Conservation (phyloP, 2,329 filamentous ascomycete species). For the Bipolaris victoriae region DNA sequence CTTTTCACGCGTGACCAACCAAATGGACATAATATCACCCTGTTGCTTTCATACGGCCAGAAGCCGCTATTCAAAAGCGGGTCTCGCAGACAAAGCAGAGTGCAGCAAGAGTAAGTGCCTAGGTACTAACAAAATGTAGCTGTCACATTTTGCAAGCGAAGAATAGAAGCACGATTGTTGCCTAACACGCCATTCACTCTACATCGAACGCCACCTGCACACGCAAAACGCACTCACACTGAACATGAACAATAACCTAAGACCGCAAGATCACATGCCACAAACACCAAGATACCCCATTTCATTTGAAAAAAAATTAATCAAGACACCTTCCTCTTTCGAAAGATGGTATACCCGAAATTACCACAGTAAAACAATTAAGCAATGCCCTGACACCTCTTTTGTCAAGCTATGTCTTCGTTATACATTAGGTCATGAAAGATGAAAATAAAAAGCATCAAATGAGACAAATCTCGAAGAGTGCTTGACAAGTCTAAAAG, state of each 20-base stretch:
- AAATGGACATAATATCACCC: background rate
- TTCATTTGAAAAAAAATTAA: background rate
- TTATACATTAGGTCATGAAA: conserved; percentile 18
- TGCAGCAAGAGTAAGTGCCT: background rate
- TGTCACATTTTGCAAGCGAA: background rate
- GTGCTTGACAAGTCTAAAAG: conserved; percentile 6
- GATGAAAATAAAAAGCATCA: conserved; percentile 2
- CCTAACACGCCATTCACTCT: background rate
- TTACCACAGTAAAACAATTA: background rate
- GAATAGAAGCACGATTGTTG: background rate
- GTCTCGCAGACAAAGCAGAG: background rate
- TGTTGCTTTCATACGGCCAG: background rate
- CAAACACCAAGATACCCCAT: background rate
- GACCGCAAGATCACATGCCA: background rate
- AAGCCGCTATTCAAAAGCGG: background rate
- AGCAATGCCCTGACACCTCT: conserved; percentile 1
- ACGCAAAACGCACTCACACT: background rate
- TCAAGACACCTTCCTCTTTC: background rate
- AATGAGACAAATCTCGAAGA: conserved; percentile 1
- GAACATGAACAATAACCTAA: background rate
- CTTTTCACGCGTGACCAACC: background rate
- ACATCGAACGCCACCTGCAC: background rate
- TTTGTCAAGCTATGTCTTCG: conserved; percentile 8
- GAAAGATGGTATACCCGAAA: background rate
- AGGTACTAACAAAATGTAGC: background rate